Percentiles rank a stretch among this genome's conserved stretches.
Conservation (phyloP, 2,329 filamentous ascomycete species). For the Hypoxylon rubiginosum region DNA sequence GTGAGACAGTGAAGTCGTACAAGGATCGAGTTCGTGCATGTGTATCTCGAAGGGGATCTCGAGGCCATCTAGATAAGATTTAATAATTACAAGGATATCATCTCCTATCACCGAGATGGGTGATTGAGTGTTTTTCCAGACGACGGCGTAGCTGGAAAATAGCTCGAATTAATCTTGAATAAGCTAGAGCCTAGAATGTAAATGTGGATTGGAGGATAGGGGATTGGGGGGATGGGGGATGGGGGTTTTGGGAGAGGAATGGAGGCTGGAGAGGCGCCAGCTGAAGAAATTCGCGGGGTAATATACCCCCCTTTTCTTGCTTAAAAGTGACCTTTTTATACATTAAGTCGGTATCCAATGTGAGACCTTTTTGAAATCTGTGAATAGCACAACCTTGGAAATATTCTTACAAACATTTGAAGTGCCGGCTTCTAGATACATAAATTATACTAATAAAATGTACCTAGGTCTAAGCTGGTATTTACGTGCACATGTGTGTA, state of each 20-base stretch:
- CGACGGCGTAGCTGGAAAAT: conserved; percentile 23
- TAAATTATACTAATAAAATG: background rate
- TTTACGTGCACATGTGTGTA: no score
- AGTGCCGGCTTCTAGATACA: conserved; percentile 14
- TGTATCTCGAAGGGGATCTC: background rate
- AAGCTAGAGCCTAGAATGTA: background rate
- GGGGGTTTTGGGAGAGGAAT: no score
- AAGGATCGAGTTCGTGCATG: conserved; percentile 3
- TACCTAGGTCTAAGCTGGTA: background rate
- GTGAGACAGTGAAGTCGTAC: background rate
- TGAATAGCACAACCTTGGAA: background rate
- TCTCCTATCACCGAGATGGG: conserved; percentile 6
- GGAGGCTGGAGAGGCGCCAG: conserved; percentile 13
- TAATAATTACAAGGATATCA: background rate
- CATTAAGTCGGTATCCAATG: background rate
- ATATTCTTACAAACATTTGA: conserved; percentile 11
- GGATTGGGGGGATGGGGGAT: no score
- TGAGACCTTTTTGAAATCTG: background rate
- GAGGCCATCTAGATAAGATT: conserved; percentile 17
- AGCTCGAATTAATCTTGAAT: conserved; percentile 17
- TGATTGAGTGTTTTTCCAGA: conserved; percentile 5
- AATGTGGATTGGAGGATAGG: background rate
- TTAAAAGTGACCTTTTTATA: background rate
- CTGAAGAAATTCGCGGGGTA: conserved; percentile 24
- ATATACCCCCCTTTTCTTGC: conserved; percentile 7